Evolutionary conservation across 306 rosid species (phyloP).

Genomic region (Vicia sativa): DNA sequence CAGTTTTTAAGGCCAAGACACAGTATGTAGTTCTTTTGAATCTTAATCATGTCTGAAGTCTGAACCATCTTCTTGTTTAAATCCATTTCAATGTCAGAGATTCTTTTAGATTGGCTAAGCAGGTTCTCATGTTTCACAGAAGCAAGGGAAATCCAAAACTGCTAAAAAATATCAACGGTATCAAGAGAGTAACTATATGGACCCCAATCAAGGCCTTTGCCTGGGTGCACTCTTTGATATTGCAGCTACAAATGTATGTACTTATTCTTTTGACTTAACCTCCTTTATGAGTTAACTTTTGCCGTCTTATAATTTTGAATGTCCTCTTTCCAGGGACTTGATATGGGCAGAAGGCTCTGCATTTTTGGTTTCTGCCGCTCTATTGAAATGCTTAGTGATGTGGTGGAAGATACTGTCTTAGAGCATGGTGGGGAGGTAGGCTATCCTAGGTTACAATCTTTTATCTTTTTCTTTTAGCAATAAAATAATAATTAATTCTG

Average conservation of each 20-base stretch:
- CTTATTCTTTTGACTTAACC: constrained; percentile 22
- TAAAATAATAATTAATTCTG: background rate
- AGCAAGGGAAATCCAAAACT: constrained; percentile 64
- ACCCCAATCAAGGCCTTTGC: constrained; percentile 83
- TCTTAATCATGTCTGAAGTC: constrained; percentile 11
- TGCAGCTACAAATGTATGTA: constrained; percentile 87
- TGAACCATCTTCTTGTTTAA: constrained; percentile 29
- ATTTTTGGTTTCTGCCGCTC: constrained; percentile 96
- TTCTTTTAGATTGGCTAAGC: constrained; percentile 35
- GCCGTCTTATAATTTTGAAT: constrained; percentile 27
- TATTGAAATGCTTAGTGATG: constrained; percentile 96
- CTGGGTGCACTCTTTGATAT: constrained; percentile 93
- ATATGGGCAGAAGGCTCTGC: constrained; percentile 87
- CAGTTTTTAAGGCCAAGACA: constrained; percentile 23
- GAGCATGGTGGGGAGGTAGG: constrained; percentile 98
- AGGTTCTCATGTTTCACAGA: constrained; percentile 53
- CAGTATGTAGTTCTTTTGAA: constrained; percentile 20
- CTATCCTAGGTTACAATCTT: background rate
- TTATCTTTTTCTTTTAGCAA: constrained; percentile 33
- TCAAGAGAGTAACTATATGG: constrained; percentile 92
- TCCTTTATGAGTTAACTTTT: constrained; percentile 16
- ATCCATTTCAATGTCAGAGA: constrained; percentile 28
- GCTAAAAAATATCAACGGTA: constrained; percentile 65
- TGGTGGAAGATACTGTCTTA: constrained; percentile 90
- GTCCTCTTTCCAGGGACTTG: constrained; percentile 73